Conservation (phyloP, 1,139 yeast genomes). For the Kodamaea anthophila region DNA sequence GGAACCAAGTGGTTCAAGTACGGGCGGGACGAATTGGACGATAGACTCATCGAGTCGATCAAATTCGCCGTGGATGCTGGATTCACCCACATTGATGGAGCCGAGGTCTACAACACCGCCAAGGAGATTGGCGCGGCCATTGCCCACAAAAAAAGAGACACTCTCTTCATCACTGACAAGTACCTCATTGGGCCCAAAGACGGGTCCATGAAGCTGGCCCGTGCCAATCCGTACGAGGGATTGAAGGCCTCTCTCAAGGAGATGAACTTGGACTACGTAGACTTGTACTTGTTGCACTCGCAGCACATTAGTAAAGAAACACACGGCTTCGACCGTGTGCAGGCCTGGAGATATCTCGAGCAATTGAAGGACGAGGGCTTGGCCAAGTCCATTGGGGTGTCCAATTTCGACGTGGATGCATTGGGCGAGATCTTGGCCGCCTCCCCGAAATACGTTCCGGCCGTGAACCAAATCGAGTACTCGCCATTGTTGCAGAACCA, state of each 20-base stretch:
- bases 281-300: constrained; percentile 45
- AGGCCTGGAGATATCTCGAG: constrained; percentile 53
- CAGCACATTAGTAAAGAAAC: constrained; percentile 31
- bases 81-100: constrained; percentile 32
- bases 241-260: constrained; percentile 26
- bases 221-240: constrained; percentile 16
- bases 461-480: constrained; percentile 65
- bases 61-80: constrained; percentile 25
- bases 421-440: constrained; percentile 38
- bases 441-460: constrained; percentile 45
- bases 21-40: constrained; percentile 17
- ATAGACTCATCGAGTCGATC: constrained; percentile 17
- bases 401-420: constrained; percentile 49
- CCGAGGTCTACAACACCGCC: constrained; percentile 30
- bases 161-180: constrained; percentile 53
- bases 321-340: constrained; percentile 42
- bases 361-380: constrained; percentile 29
- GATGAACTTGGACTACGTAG: constrained; percentile 38
- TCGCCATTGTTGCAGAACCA: constrained; percentile 64
- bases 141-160: constrained; percentile 28
- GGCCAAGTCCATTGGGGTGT: constrained; percentile 49
- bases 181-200: constrained; percentile 21
- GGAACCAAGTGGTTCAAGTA: constrained; percentile 28
- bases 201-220: constrained; percentile 27
- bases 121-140: constrained; percentile 28